phyloP scores from a whole-genome alignment of 768 basidiomycete species.

The Atractiella rhizophila region DNA sequence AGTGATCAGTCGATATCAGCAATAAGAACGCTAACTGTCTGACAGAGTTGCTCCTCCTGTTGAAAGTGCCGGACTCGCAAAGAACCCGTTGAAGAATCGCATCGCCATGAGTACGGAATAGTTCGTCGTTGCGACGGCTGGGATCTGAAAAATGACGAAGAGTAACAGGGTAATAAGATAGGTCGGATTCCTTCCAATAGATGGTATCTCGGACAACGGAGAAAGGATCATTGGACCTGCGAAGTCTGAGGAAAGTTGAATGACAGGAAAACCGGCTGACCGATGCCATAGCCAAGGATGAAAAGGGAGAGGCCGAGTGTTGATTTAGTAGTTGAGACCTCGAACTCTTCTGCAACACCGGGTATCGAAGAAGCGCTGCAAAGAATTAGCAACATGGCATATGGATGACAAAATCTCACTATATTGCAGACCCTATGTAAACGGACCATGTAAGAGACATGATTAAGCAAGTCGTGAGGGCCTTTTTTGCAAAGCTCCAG shows the following conservation, averaged over 20 bases:
- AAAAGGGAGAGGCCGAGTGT: conserved; percentile 21
- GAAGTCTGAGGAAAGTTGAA: not conserved
- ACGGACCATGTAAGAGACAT: conserved; percentile 9
- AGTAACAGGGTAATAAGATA: conserved; percentile 20
- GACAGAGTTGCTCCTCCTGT: conserved; percentile 20
- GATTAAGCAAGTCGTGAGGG: conserved; percentile 9
- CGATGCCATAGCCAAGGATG: conserved; percentile 22
- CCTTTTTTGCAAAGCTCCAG: conserved; percentile 8
- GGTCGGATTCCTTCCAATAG: conserved; percentile 19
- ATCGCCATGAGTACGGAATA: conserved; percentile 20
- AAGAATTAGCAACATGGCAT: too few species aligned
- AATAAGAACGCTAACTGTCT: too few species aligned
- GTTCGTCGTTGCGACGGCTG: conserved; percentile 17
- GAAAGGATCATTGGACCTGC: conserved; percentile 7
- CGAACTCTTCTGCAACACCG: conserved; percentile 11
- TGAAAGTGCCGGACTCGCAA: conserved; percentile 21
- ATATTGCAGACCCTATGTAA: not conserved
- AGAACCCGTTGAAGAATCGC: conserved; percentile 22
- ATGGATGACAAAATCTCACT: conserved; percentile 2
- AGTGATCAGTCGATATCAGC: too few species aligned
- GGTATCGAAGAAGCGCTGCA: conserved; percentile 6
- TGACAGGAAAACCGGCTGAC: too few species aligned
- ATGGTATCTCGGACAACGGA: conserved; percentile 19
- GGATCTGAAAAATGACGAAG: conserved; percentile 19
- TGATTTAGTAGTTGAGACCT: conserved; percentile 6